Evolutionary conservation across 2,329 filamentous ascomycete species (phyloP).

Genomic region (Calonectria pseudoturangicola): DNA sequence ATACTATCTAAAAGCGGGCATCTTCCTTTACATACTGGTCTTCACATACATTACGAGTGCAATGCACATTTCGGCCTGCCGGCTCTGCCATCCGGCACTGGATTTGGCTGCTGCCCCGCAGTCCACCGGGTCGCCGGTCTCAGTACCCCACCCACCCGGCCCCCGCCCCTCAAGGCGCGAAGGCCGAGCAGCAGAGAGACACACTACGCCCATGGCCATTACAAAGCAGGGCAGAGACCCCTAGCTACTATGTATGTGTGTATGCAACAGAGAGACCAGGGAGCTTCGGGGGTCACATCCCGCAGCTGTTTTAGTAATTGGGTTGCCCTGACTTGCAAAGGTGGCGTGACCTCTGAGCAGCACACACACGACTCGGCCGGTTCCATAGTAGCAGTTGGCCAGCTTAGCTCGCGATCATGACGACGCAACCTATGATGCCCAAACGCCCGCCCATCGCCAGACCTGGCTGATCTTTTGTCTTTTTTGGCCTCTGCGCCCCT

Average conservation of each 20-base stretch:
- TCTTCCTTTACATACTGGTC: neutral
- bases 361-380: neutral
- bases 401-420: slow-evolving; percentile 16
- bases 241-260: too few species aligned
- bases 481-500: neutral
- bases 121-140: slow-evolving; percentile 1
- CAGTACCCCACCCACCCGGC: neutral
- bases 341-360: slow-evolving; percentile 27
- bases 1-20: neutral
- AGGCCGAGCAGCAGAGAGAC: slow-evolving; percentile 14
- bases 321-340: slow-evolving; percentile 17
- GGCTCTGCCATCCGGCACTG: slow-evolving; percentile 12
- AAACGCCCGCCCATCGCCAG: slow-evolving; percentile 18
- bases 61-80: neutral
- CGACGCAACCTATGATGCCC: slow-evolving; percentile 29
- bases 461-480: neutral
- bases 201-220: neutral
- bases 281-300: slow-evolving; percentile 6
- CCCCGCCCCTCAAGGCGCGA: neutral
- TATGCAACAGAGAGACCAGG: slow-evolving; percentile 2
- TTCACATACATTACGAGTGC: neutral
- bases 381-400: neutral
- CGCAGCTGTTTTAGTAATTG: slow-evolving; percentile 3
- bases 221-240: slow-evolving; percentile 4
- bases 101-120: slow-evolving; percentile 20